phyloP scores from a whole-genome alignment of 2,329 filamentous ascomycete species.

The Sclerotinia spermophila region DNA sequence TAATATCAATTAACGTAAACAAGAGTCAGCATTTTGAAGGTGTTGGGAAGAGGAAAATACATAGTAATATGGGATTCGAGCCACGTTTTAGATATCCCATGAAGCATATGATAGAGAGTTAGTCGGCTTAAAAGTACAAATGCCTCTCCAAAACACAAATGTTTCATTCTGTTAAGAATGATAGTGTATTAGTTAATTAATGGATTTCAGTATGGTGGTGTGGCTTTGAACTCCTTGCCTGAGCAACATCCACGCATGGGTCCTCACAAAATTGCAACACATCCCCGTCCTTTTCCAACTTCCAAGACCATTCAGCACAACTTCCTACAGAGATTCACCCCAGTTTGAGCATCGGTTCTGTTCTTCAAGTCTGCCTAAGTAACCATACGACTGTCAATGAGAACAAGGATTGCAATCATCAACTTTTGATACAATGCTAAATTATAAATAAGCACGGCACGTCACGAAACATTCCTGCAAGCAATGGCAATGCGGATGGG shows the following conservation, averaged over 20 bases:
- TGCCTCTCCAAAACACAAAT: neutral
- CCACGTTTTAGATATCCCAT: neutral
- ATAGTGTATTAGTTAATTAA: too few species aligned
- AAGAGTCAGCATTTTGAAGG: neutral
- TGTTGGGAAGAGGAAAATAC: neutral
- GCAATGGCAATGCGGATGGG: neutral
- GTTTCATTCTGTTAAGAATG: neutral
- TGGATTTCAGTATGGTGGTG: neutral
- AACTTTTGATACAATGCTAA: neutral
- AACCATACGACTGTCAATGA: neutral
- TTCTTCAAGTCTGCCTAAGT: neutral
- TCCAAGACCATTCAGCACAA: neutral
- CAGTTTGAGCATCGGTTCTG: neutral
- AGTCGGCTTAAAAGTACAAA: neutral
- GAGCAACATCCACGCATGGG: neutral
- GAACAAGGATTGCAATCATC: neutral
- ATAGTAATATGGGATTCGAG: neutral
- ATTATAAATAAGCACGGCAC: neutral
- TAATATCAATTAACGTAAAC: too few species aligned
- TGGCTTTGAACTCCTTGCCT: too few species aligned
- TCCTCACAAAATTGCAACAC: neutral
- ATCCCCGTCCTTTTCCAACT: neutral
- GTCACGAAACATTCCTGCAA: neutral
- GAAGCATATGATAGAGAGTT: neutral
- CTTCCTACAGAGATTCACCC: neutral